A percentile compares a stretch with the other conserved stretches of the same genome.
These are phyloP conservation scores for Diaporthe amygdali DNA, from an alignment of 2,329 filamentous ascomycete species.

Conservation along the genomic window DNA sequence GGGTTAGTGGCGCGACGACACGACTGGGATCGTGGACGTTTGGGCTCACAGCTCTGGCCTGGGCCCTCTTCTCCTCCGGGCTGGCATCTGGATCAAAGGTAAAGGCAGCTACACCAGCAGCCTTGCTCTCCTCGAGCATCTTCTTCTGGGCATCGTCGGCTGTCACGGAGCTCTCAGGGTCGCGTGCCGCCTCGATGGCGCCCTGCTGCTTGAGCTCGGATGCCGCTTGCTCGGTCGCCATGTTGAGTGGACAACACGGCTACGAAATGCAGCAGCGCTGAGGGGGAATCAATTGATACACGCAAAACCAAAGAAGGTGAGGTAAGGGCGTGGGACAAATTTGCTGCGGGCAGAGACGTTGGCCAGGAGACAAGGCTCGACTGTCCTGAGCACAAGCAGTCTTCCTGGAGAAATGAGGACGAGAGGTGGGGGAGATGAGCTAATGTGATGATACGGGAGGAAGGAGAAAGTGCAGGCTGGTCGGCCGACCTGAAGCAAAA, in stretches of 20 bases:
- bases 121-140: slow-evolving; percentile 77
- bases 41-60: slow-evolving; percentile 74
- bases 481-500: slow-evolving; percentile 15
- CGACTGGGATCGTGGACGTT: not conserved
- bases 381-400: not conserved
- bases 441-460: not conserved
- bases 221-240: slow-evolving; percentile 36
- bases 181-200: slow-evolving; percentile 75
- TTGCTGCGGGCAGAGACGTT: not conserved
- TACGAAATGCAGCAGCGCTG: slow-evolving; percentile 17
- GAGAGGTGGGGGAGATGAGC: slow-evolving; percentile 1
- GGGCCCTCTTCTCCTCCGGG: slow-evolving; percentile 82
- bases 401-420: not conserved
- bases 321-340: not conserved
- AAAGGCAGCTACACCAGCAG: slow-evolving; percentile 80
- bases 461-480: not conserved
- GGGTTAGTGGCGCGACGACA: not conserved
- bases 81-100: slow-evolving; percentile 87
- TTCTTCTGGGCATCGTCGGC: slow-evolving; percentile 74
- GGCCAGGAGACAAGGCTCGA: not conserved
- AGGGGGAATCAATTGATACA: slow-evolving; percentile 16
- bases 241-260: slow-evolving; percentile 28
- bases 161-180: slow-evolving; percentile 71
- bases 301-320: not conserved
- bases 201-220: slow-evolving; percentile 82